Conservation (phyloP, 2,329 filamentous ascomycete genomes). For the Shiraia sp. region DNA sequence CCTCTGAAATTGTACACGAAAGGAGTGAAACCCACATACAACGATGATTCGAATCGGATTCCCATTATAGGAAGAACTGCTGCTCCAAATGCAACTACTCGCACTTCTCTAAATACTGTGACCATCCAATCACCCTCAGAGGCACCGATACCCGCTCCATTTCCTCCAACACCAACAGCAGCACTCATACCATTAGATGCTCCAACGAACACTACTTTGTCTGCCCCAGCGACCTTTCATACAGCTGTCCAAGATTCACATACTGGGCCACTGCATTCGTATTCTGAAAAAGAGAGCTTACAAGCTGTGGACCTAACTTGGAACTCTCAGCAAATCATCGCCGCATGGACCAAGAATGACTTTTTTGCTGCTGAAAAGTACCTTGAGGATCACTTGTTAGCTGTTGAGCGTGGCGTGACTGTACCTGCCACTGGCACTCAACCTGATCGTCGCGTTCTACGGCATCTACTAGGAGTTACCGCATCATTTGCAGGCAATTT, state of each 20-base stretch:
- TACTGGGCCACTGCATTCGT: conserved; percentile 1
- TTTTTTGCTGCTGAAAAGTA: conserved; percentile 19
- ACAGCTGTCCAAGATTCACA: neutral
- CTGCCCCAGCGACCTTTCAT: neutral
- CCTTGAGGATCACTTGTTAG: conserved; percentile 29
- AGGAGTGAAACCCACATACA: no score
- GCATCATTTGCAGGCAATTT: conserved; percentile 34
- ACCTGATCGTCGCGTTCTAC: conserved; percentile 31
- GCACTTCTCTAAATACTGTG: neutral
- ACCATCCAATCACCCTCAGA: neutral
- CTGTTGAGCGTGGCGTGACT: conserved; percentile 29
- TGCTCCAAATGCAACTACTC: neutral
- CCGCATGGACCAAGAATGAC: conserved; percentile 25
- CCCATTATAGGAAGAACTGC: no score
- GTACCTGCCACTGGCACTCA: conserved; percentile 19
- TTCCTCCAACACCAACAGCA: neutral
- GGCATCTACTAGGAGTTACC: conserved; percentile 33
- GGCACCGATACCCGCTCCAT: neutral
- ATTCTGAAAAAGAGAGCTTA: conserved; percentile 8
- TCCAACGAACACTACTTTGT: neutral
- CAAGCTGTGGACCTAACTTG: conserved; percentile 17
- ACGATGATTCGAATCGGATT: no score
- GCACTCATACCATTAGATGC: neutral
- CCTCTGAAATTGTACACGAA: neutral
- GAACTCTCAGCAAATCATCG: conserved; percentile 23